Percentiles rank a stretch among this genome's conserved stretches.
phyloP scores from a whole-genome alignment of 345 rosid genomes.

The Isatis tinctoria region DNA sequence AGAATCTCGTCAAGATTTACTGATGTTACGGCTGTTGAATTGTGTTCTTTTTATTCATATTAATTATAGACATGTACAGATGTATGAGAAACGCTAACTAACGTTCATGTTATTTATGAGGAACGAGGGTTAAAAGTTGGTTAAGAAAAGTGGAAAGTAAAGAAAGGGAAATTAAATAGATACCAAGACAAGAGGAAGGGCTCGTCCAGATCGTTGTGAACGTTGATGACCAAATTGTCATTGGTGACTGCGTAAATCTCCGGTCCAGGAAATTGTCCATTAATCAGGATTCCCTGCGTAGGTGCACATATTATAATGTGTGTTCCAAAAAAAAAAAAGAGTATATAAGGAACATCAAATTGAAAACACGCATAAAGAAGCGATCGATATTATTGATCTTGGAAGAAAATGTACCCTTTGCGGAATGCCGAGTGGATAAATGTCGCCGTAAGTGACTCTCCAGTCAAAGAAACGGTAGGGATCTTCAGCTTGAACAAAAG shows the following conservation, averaged over 20 bases:
- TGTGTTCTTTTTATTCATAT: too few species aligned
- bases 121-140: too few species aligned
- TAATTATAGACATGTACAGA: neutral
- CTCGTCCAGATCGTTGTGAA: slow-evolving; percentile 64
- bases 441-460: slow-evolving; percentile 69
- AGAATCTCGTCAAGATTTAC: too few species aligned
- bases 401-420: slow-evolving; percentile 34
- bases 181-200: slow-evolving; percentile 90
- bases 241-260: slow-evolving; percentile 70
- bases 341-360: too few species aligned
- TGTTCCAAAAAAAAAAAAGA: too few species aligned
- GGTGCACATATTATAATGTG: neutral
- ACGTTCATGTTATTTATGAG: too few species aligned
- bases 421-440: slow-evolving; percentile 59
- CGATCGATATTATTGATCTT: neutral
- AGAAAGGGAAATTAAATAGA: neutral
- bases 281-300: slow-evolving; percentile 76
- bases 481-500: slow-evolving; percentile 45
- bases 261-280: slow-evolving; percentile 96
- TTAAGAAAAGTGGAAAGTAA: neutral
- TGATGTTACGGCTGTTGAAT: too few species aligned
- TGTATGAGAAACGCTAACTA: neutral
- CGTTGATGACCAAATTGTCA: slow-evolving; percentile 85
- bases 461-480: slow-evolving; percentile 66
- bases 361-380: neutral